phyloP scores from a whole-genome alignment of 306 rosid species.

The Quercus parvula region DNA sequence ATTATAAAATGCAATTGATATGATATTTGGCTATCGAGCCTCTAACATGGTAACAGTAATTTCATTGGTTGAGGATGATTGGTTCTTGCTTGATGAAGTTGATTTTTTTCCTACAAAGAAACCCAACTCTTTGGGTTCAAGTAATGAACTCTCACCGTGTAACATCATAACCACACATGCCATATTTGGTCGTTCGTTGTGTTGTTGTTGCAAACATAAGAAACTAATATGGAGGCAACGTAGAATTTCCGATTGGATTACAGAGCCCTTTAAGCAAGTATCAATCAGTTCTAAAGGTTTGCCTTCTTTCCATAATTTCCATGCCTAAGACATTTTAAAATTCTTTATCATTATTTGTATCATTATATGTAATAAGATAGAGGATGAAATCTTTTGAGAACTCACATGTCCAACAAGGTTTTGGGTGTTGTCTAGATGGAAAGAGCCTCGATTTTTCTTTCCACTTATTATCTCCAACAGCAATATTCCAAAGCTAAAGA shows the following conservation, averaged over 20 bases:
- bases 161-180: conserved; percentile 39
- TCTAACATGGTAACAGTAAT: no score
- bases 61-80: neutral
- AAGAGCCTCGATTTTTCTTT: conserved; percentile 35
- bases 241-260: neutral
- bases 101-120: conserved; percentile 12
- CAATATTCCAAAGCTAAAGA: conserved; percentile 57
- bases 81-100: neutral
- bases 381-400: neutral
- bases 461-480: conserved; percentile 50
- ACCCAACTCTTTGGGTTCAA: conserved; percentile 47
- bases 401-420: conserved; percentile 60
- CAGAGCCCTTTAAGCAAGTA: neutral
- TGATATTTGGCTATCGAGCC: no score
- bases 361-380: neutral
- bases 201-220: conserved; percentile 44
- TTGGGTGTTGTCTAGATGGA: conserved; percentile 18
- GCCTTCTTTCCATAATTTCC: conserved; percentile 25
- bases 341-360: no score
- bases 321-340: conserved; percentile 14
- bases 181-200: conserved; percentile 57
- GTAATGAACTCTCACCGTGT: conserved; percentile 33
- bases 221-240: conserved; percentile 54
- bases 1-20: no score
- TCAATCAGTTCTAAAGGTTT: conserved; percentile 23